phyloP scores from a whole-genome alignment of 1,284 basidiomycete genomes.

The Ustilago hordei region DNA sequence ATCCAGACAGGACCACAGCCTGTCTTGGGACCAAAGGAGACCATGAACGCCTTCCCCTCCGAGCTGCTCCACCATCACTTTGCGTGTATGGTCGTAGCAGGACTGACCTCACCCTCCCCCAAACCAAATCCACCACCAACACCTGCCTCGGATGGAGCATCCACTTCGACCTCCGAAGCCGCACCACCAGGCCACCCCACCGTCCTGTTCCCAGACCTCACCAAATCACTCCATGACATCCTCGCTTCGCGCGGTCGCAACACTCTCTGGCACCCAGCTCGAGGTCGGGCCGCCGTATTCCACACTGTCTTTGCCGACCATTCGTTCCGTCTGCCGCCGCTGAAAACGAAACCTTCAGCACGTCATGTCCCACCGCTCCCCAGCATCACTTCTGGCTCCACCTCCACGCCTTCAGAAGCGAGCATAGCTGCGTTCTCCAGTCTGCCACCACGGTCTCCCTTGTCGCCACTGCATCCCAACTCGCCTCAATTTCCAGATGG shows the following conservation, averaged over 20 bases:
- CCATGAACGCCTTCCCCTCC: constrained; percentile 63
- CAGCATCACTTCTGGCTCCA: constrained; percentile 64
- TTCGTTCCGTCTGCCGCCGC: constrained; percentile 83
- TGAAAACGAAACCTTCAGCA: constrained; percentile 75
- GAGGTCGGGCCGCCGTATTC: constrained; percentile 53
- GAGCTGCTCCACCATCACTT: constrained; percentile 65
- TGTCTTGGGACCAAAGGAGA: constrained; percentile 1
- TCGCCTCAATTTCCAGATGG: constrained; percentile 94
- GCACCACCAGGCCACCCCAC: constrained; percentile 30
- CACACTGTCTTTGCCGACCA: constrained; percentile 58
- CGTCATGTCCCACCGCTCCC: constrained; percentile 68
- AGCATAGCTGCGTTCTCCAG: constrained; percentile 38
- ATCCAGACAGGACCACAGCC: not conserved
- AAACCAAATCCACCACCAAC: constrained; percentile 13
- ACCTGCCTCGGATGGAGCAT: constrained; percentile 9
- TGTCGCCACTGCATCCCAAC: constrained; percentile 86
- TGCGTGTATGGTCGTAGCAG: constrained; percentile 63
- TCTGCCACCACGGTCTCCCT: constrained; percentile 78
- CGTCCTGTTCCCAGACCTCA: constrained; percentile 43
- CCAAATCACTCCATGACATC: constrained; percentile 47
- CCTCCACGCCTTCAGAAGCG: constrained; percentile 12
- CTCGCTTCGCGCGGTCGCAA: constrained; percentile 47
- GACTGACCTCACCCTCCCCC: constrained; percentile 43
- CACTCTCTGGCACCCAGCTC: constrained; percentile 56
- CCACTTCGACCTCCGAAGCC: not conserved